These are phyloP conservation scores for Rutstroemia sp. DNA, from an alignment of 2,329 filamentous ascomycete species.

Conservation along the genomic window DNA sequence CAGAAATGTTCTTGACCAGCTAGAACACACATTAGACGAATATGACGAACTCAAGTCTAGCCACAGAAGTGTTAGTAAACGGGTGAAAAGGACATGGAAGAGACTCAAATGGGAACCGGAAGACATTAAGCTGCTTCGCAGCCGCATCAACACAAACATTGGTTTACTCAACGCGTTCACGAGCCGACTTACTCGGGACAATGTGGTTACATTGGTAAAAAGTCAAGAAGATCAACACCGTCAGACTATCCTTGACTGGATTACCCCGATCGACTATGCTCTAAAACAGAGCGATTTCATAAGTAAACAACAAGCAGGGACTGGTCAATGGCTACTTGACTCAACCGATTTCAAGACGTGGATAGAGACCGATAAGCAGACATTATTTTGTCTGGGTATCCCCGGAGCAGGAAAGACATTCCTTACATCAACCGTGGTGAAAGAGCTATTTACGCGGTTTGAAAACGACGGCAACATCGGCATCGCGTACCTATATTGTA, in stretches of 20 bases:
- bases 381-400: no score
- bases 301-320: background rate
- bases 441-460: no score
- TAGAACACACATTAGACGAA: conserved; percentile 8
- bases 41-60: conserved; percentile 8
- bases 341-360: no score
- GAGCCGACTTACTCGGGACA: no score
- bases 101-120: conserved; percentile 21
- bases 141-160: conserved; percentile 24
- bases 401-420: no score
- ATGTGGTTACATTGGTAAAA: no score
- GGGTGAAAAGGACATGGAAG: conserved; percentile 21
- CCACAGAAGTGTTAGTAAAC: conserved; percentile 5
- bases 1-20: conserved; percentile 12
- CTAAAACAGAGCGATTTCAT: conserved; percentile 35
- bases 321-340: no score
- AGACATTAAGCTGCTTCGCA: conserved; percentile 17
- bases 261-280: conserved; percentile 32
- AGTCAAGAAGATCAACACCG: no score
- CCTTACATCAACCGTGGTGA: no score
- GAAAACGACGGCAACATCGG: no score
- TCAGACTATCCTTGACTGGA: conserved; percentile 29
- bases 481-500: no score
- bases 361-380: no score
- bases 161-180: conserved; percentile 12